Percentiles rank a stretch among this genome's conserved stretches.
These are phyloP conservation scores for Fomitopsis schrenkii DNA, from an alignment of 1,284 basidiomycete species.

Conservation along the genomic window DNA sequence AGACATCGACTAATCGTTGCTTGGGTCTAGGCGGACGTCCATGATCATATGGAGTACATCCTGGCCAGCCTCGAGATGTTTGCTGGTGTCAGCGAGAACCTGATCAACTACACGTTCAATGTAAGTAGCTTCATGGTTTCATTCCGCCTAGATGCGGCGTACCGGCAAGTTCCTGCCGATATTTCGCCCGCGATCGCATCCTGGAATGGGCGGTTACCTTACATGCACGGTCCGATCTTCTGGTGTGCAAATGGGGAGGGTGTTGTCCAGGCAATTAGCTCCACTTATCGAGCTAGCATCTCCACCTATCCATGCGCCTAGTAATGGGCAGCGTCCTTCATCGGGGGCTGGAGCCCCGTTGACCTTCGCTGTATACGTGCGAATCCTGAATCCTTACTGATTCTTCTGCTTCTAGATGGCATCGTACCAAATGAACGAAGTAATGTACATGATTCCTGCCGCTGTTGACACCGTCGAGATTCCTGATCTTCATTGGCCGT, in stretches of 20 bases:
- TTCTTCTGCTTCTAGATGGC: slow-evolving; percentile 39
- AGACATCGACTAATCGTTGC: neutral
- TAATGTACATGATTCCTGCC: slow-evolving; percentile 43
- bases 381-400: slow-evolving; percentile 3
- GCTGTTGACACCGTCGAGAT: neutral
- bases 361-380: neutral
- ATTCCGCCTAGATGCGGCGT: neutral
- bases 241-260: too few relatives aligned
- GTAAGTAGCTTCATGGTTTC: slow-evolving; percentile 28
- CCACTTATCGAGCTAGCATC: neutral
- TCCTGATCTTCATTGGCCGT: neutral
- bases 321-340: neutral
- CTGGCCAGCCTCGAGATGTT: slow-evolving; percentile 67
- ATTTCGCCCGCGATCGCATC: too few relatives aligned
- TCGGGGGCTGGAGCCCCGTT: neutral
- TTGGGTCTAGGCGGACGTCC: slow-evolving; percentile 55
- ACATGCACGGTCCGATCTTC: neutral
- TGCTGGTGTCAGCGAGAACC: slow-evolving; percentile 59
- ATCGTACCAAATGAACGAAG: slow-evolving; percentile 68
- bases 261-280: neutral
- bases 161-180: neutral
- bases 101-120: slow-evolving; percentile 68
- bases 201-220: neutral
- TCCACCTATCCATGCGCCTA: neutral
- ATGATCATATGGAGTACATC: slow-evolving; percentile 69